Conservation (phyloP, 305 asterid species). For the Andrographis paniculata region DNA sequence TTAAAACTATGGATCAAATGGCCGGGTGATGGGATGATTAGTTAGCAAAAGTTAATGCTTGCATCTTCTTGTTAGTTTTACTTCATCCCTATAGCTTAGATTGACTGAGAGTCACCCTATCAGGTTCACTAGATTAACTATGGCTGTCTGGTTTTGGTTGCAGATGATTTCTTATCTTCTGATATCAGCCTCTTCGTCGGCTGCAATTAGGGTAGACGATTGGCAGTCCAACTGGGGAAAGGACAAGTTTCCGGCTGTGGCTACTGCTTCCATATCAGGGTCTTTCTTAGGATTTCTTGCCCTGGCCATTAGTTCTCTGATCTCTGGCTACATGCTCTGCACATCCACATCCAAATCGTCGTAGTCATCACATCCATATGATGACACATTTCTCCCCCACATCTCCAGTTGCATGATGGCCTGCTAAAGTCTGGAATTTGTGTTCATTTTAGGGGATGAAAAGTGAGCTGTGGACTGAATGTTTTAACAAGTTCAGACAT, state of each 20-base stretch:
- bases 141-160: slow-evolving; percentile 13
- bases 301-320: slow-evolving; percentile 56
- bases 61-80: background rate
- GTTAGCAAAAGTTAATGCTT: no score
- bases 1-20: no score
- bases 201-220: slow-evolving; percentile 61
- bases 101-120: no score
- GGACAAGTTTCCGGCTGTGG: slow-evolving; percentile 80
- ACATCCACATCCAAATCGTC: slow-evolving; percentile 32
- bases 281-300: slow-evolving; percentile 80
- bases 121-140: background rate
- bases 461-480: no score
- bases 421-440: no score
- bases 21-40: no score
- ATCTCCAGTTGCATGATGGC: no score
- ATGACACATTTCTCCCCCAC: background rate
- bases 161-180: slow-evolving; percentile 85
- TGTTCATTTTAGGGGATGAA: no score
- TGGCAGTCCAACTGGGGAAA: slow-evolving; percentile 84
- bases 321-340: slow-evolving; percentile 75
- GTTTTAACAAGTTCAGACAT: no score
- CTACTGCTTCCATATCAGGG: slow-evolving; percentile 59
- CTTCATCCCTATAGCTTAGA: no score
- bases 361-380: background rate
- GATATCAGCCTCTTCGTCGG: slow-evolving; percentile 85